phyloP scores from a whole-genome alignment of 202 grass and related monocot genomes.

The Zoysia matrella region DNA sequence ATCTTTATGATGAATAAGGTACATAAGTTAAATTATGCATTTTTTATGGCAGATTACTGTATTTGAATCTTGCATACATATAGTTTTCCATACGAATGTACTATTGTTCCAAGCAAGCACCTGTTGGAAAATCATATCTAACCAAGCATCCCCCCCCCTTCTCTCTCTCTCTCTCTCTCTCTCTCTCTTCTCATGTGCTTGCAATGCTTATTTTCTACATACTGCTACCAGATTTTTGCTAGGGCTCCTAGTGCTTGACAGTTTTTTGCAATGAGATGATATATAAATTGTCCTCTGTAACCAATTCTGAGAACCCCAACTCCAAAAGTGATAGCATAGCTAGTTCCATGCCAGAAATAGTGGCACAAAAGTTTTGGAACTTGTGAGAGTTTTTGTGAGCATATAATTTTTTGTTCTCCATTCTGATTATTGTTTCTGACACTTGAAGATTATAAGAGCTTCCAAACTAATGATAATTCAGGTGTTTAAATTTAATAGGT shows the following conservation, averaged over 20 bases:
- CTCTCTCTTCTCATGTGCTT: not conserved
- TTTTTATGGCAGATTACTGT: conserved; percentile 21
- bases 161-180: too few relatives aligned
- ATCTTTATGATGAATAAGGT: not conserved
- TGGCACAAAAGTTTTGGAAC: not conserved
- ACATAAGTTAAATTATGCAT: not conserved
- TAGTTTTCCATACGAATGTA: conserved; percentile 3
- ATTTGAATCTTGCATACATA: conserved; percentile 23
- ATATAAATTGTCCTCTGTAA: not conserved
- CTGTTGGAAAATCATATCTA: conserved; percentile 9
- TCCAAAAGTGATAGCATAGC: not conserved
- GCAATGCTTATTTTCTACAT: conserved; percentile 1
- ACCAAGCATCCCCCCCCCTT: not conserved
- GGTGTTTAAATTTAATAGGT: not conserved
- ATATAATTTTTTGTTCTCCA: not conserved
- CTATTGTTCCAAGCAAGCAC: not conserved
- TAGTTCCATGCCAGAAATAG: not conserved
- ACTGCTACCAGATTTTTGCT: not conserved
- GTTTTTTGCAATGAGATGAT: not conserved
- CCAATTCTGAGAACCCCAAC: not conserved
- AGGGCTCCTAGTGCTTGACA: not conserved
- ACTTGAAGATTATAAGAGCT: not conserved
- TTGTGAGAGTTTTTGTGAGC: not conserved
- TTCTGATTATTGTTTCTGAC: not conserved
- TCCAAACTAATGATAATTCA: not conserved